These are phyloP conservation scores for Plasmodium inui DNA, from an alignment of 169 alveolate species.

Conservation along the genomic window DNA sequence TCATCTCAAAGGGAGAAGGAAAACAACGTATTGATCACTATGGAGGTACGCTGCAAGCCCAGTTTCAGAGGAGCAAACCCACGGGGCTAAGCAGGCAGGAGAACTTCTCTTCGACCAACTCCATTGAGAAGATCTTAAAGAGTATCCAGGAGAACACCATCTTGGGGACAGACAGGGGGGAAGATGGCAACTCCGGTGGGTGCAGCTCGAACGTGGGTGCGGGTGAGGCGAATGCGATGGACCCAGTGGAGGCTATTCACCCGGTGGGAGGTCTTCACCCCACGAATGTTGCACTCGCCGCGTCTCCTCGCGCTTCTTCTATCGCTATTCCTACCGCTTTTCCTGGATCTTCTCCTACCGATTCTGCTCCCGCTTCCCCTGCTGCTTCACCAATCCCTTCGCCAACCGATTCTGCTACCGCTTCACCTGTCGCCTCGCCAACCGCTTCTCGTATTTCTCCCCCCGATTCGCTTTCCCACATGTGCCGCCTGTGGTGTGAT, in stretches of 20 bases:
- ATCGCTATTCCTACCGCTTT: too few species aligned
- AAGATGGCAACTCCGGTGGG: neutral
- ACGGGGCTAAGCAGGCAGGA: neutral
- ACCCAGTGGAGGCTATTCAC: neutral
- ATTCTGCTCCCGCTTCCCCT: too few species aligned
- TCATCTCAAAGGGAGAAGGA: neutral
- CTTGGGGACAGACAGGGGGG: neutral
- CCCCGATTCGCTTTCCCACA: neutral
- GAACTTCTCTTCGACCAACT: neutral
- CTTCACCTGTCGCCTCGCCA: too few species aligned
- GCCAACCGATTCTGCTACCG: too few species aligned
- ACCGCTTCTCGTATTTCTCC: neutral
- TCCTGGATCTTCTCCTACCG: too few species aligned
- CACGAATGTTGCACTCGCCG: neutral
- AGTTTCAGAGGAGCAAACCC: neutral
- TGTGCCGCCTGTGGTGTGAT: neutral
- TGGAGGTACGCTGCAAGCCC: neutral
- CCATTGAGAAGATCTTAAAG: slow-evolving; percentile 15
- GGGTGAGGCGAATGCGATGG: neutral
- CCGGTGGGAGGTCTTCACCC: neutral
- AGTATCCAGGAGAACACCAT: slow-evolving; percentile 13
- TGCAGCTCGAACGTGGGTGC: neutral
- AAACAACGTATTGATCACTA: neutral
- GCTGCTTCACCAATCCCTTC: too few species aligned
- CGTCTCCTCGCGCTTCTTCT: too few species aligned